These are phyloP conservation scores for Penicillium sp. DNA, from an alignment of 2,329 filamentous ascomycete species.

Conservation along the genomic window DNA sequence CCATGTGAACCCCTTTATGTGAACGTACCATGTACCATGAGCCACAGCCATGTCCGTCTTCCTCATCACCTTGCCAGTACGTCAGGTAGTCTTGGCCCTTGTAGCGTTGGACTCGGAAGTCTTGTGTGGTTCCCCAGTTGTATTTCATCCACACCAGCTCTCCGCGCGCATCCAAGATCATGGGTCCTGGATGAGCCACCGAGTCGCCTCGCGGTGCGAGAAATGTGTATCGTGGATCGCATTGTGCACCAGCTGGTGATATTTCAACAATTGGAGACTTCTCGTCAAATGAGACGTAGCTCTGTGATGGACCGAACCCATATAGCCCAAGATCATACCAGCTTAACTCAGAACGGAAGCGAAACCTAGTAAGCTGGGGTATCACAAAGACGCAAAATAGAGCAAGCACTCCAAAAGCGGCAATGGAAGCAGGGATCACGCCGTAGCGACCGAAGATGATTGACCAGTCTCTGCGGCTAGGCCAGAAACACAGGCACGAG, in stretches of 20 bases:
- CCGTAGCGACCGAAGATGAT: neutral
- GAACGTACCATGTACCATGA: slow-evolving; percentile 32
- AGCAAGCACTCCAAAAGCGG: slow-evolving; percentile 6
- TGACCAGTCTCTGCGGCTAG: slow-evolving; percentile 6
- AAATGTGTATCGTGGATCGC: slow-evolving; percentile 34
- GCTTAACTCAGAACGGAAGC: slow-evolving; percentile 22
- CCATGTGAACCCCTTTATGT: too few species aligned
- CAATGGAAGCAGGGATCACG: slow-evolving; percentile 6
- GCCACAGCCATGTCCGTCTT: slow-evolving; percentile 47
- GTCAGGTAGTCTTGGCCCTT: slow-evolving; percentile 49
- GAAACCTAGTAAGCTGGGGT: slow-evolving; percentile 22
- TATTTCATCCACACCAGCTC: slow-evolving; percentile 36
- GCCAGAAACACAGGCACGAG: slow-evolving; percentile 16
- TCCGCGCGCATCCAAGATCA: slow-evolving; percentile 39
- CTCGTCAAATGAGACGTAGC: slow-evolving; percentile 33
- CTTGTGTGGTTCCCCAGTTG: slow-evolving; percentile 46
- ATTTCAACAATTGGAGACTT: slow-evolving; percentile 33
- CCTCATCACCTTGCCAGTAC: slow-evolving; percentile 52
- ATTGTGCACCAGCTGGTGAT: slow-evolving; percentile 26
- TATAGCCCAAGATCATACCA: slow-evolving; percentile 35
- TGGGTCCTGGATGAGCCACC: slow-evolving; percentile 40
- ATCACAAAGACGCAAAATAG: slow-evolving; percentile 18
- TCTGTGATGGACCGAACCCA: slow-evolving; percentile 33
- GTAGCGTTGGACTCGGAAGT: slow-evolving; percentile 50
- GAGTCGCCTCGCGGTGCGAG: slow-evolving; percentile 37